These are phyloP conservation scores for Chaetoceros muelleri DNA, from an alignment of 108 stramenopile genomes.

Conservation along the genomic window DNA sequence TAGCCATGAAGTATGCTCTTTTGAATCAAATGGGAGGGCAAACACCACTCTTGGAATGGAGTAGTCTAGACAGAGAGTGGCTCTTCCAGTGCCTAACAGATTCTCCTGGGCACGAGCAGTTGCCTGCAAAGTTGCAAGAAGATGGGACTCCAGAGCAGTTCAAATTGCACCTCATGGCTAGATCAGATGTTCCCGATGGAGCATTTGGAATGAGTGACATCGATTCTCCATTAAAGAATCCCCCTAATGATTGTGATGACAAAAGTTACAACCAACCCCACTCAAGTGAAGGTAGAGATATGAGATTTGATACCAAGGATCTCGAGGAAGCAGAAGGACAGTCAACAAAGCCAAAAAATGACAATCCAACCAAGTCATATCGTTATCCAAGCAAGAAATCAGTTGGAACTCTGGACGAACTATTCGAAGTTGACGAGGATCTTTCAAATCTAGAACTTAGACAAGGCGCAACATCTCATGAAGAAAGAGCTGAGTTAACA, in stretches of 20 bases:
- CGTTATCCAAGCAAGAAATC: not conserved
- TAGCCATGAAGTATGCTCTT: slow-evolving; percentile 35
- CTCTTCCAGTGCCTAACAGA: slow-evolving; percentile 50
- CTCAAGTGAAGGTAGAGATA: not conserved
- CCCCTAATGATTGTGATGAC: not conserved
- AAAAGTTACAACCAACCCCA: slow-evolving; percentile 4
- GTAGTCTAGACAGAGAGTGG: slow-evolving; percentile 47
- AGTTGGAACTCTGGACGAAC: slow-evolving; percentile 22
- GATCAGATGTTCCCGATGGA: slow-evolving; percentile 27
- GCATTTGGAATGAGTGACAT: slow-evolving; percentile 17
- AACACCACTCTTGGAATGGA: slow-evolving; percentile 40
- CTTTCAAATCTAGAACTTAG: slow-evolving; percentile 20
- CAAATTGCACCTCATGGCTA: slow-evolving; percentile 12
- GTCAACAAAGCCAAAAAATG: not conserved
- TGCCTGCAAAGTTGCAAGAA: slow-evolving; percentile 25
- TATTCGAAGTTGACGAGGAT: slow-evolving; percentile 23
- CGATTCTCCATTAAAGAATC: not conserved
- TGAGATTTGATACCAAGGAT: not conserved
- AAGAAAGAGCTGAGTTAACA: slow-evolving; percentile 33
- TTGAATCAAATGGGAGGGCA: slow-evolving; percentile 27
- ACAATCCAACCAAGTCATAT: not conserved
- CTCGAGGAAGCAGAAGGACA: not conserved
- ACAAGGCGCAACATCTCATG: slow-evolving; percentile 14
- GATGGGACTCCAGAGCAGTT: slow-evolving; percentile 20
- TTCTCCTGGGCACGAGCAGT: slow-evolving; percentile 17